These are phyloP conservation scores for Avena sativa DNA, from an alignment of 176 grass and related monocot species.

Conservation along the genomic window DNA sequence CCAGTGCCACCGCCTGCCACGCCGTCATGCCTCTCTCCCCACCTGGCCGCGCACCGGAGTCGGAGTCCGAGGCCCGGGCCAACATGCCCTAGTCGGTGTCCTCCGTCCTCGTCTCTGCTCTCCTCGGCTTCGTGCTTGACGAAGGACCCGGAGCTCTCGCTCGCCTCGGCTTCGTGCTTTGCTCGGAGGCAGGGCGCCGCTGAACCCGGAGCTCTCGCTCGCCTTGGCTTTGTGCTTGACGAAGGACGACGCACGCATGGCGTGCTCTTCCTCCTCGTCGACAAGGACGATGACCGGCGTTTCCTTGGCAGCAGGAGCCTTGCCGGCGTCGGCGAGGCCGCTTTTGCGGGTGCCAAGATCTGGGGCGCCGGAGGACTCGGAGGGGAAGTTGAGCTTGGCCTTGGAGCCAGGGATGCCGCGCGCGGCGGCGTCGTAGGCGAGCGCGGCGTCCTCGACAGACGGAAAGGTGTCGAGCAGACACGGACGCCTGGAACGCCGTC, in stretches of 20 bases:
- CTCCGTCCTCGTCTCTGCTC: slow-evolving; percentile 7
- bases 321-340: background rate
- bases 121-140: too few species aligned
- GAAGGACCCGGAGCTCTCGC: too few species aligned
- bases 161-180: too few species aligned
- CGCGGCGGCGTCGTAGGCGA: slow-evolving; percentile 72
- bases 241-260: background rate
- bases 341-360: background rate
- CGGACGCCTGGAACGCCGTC: slow-evolving; percentile 84
- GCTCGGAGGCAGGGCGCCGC: slow-evolving; percentile 13
- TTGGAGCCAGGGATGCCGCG: slow-evolving; percentile 63
- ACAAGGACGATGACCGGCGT: slow-evolving; percentile 1
- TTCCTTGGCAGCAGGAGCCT: background rate
- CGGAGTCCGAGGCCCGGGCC: background rate
- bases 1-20: too few species aligned
- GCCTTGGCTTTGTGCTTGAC: slow-evolving; percentile 36
- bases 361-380: background rate
- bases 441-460: slow-evolving; percentile 72
- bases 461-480: slow-evolving; percentile 88
- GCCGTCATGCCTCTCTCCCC: too few species aligned
- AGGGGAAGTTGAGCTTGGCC: slow-evolving; percentile 87
- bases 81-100: slow-evolving; percentile 17
- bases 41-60: slow-evolving; percentile 12
- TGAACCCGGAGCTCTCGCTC: slow-evolving; percentile 8
- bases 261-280: background rate